phyloP scores from a whole-genome alignment of 2,329 filamentous ascomycete genomes.

The Ophiostoma perfectum region DNA sequence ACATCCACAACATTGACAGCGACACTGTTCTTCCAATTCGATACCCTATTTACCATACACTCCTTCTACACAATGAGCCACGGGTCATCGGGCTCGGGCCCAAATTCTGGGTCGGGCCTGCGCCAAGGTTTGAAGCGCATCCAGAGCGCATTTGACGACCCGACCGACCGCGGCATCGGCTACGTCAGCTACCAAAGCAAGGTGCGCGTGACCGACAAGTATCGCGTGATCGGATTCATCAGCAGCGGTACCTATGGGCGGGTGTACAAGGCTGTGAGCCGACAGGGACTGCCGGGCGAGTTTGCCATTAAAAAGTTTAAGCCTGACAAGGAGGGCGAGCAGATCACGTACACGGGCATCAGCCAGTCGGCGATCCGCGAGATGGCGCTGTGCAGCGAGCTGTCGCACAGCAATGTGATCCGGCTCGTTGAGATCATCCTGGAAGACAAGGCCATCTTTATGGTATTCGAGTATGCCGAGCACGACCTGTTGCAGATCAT shows the following conservation, averaged over 20 bases:
- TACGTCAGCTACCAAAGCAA: conserved; percentile 62
- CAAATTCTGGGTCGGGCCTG: conserved; percentile 39
- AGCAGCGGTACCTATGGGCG: conserved; percentile 96
- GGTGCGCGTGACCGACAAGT: conserved; percentile 83
- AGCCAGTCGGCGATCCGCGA: conserved; percentile 96
- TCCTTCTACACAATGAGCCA: conserved; percentile 1
- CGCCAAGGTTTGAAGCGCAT: conserved; percentile 47
- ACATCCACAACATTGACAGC: not conserved
- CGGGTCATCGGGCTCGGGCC: conserved; percentile 37
- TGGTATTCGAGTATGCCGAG: conserved; percentile 98
- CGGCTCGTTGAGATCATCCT: conserved; percentile 90
- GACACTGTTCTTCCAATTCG: not conserved
- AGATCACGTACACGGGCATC: conserved; percentile 91
- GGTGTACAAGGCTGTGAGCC: conserved; percentile 88
- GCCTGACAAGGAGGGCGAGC: conserved; percentile 95
- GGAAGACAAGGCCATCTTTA: conserved; percentile 98
- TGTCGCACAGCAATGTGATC: conserved; percentile 84
- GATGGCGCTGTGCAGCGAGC: conserved; percentile 93
- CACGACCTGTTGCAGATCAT: conserved; percentile 97
- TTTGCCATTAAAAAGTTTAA: conserved; percentile 99
- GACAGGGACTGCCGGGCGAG: conserved; percentile 67
- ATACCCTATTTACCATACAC: not conserved
- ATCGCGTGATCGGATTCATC: conserved; percentile 96
- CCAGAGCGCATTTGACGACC: conserved; percentile 56
- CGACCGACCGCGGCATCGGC: conserved; percentile 44